Evolutionary conservation across 2,329 filamentous ascomycete species (phyloP).

Genomic region (Sclerotinia subarctica): DNA sequence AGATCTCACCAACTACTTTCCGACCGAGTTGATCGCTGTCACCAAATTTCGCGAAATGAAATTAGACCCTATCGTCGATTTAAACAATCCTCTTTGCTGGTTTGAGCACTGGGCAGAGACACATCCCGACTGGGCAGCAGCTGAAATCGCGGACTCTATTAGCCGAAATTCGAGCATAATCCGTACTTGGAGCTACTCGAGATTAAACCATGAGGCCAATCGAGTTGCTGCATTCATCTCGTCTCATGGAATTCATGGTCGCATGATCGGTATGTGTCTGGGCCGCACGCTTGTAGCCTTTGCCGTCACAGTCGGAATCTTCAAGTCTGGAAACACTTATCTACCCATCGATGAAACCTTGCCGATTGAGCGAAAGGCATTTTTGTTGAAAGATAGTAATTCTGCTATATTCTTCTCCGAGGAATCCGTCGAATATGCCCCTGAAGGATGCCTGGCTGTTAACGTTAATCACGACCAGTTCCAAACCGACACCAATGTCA

Average conservation of each 20-base stretch:
- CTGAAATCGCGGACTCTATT: constrained; percentile 9
- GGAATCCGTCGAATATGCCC: not conserved
- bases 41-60: not conserved
- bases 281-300: not conserved
- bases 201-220: not conserved
- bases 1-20: constrained; percentile 10
- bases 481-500: not conserved
- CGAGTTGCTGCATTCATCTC: not conserved
- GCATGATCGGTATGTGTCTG: constrained; percentile 15
- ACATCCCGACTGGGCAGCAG: constrained; percentile 5
- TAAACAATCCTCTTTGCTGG: constrained; percentile 14
- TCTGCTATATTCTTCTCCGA: constrained; percentile 2
- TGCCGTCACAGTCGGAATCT: constrained; percentile 12
- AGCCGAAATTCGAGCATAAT: not conserved
- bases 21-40: not conserved
- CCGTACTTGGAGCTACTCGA: constrained; percentile 1
- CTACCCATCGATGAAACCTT: constrained; percentile 10
- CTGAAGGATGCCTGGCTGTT: constrained; percentile 1
- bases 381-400: constrained; percentile 2
- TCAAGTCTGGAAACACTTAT: constrained; percentile 16
- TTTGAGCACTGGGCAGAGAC: constrained; percentile 11
- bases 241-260: constrained; percentile 2
- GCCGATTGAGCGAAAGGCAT: constrained; percentile 3
- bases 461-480: not conserved
- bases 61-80: not conserved